Conservation (phyloP, 495 filamentous ascomycete species). For the Melanomma pulvis-pyrius region DNA sequence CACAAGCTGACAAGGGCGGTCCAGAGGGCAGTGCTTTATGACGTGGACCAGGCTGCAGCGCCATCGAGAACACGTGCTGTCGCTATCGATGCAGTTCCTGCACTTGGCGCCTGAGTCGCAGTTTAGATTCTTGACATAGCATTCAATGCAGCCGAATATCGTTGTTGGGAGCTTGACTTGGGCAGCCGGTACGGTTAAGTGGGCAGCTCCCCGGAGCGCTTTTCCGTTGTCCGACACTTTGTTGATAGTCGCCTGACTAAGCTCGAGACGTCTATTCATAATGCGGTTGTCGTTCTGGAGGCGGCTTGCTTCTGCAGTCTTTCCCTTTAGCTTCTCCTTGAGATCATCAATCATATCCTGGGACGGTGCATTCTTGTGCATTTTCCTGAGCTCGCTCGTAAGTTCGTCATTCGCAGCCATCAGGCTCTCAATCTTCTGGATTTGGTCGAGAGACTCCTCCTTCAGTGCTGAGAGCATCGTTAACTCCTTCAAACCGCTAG, state of each 20-base stretch:
- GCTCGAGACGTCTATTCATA: neutral
- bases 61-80: constrained; percentile 20
- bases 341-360: neutral
- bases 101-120: constrained; percentile 17
- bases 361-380: neutral
- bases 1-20: constrained; percentile 12
- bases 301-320: constrained; percentile 10
- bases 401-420: neutral
- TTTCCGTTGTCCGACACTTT: neutral
- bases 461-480: neutral
- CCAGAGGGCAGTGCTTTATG: neutral
- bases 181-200: neutral
- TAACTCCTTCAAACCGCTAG: too few species aligned
- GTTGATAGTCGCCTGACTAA: neutral
- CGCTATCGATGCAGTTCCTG: constrained; percentile 13
- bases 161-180: constrained; percentile 10
- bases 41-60: constrained; percentile 4
- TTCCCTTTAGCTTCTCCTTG: constrained; percentile 11
- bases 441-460: neutral
- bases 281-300: neutral
- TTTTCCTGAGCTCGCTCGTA: neutral
- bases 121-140: constrained; percentile 19
- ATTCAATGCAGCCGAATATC: constrained; percentile 20
- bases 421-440: neutral
- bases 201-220: constrained; percentile 14